These are phyloP conservation scores for Cicer chorassanicum DNA, from an alignment of 306 rosid genomes.

Conservation along the genomic window DNA sequence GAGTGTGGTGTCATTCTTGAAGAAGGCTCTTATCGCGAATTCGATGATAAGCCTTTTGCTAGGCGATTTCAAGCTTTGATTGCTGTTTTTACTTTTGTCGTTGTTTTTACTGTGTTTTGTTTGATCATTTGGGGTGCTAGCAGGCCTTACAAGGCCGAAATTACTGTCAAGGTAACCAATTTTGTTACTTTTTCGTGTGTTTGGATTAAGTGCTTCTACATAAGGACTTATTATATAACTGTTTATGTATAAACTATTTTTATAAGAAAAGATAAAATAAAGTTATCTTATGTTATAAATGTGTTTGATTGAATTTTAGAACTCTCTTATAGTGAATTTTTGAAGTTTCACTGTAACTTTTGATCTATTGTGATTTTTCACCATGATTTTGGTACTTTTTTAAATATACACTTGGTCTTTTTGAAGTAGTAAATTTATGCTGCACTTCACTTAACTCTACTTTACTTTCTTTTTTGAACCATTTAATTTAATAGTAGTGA, in stretches of 20 bases:
- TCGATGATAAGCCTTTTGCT: constrained; percentile 60
- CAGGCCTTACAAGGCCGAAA: constrained; percentile 72
- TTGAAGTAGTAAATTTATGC: not conserved
- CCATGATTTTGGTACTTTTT: too few relatives aligned
- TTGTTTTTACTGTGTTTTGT: constrained; percentile 76
- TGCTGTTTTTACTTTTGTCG: constrained; percentile 66
- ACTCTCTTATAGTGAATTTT: too few relatives aligned
- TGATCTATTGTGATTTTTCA: too few relatives aligned
- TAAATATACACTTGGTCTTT: too few relatives aligned
- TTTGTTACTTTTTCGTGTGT: not conserved
- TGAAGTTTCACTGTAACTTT: too few relatives aligned
- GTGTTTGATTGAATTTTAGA: too few relatives aligned
- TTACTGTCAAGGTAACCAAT: constrained; percentile 66
- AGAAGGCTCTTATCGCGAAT: constrained; percentile 84
- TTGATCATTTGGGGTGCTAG: constrained; percentile 96
- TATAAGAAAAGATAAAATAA: too few relatives aligned
- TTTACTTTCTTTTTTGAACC: not conserved
- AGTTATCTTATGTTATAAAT: too few relatives aligned
- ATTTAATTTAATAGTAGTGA: not conserved
- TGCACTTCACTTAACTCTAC: not conserved
- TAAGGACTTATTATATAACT: too few relatives aligned
- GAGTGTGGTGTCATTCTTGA: constrained; percentile 92
- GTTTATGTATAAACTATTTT: too few relatives aligned
- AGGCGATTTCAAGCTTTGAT: constrained; percentile 70
- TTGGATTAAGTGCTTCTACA: too few relatives aligned